These are phyloP conservation scores for Zymoseptoria pseudotritici DNA, from an alignment of 2,329 filamentous ascomycete genomes.

Conservation along the genomic window DNA sequence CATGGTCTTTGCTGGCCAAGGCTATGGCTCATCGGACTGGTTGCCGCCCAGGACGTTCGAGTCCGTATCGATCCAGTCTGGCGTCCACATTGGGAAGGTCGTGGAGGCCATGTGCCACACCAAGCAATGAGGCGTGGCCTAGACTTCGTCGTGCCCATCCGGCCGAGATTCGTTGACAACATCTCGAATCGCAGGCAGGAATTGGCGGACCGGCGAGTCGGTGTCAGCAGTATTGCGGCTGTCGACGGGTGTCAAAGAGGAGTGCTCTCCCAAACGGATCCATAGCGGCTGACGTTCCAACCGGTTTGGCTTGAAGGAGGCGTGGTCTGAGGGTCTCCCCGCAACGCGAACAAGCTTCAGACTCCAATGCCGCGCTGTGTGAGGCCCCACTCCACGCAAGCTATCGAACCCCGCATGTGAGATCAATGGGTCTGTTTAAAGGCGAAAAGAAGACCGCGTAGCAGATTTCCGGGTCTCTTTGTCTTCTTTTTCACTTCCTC, in stretches of 20 bases:
- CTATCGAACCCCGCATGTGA: conserved; percentile 1
- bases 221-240: neutral
- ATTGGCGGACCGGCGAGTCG: neutral
- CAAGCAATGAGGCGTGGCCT: neutral
- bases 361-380: neutral
- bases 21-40: neutral
- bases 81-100: neutral
- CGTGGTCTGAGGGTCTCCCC: neutral
- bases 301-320: neutral
- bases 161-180: neutral
- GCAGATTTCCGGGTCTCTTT: neutral
- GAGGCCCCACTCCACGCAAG: neutral
- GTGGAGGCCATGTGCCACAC: neutral
- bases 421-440: neutral
- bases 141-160: neutral
- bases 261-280: neutral
- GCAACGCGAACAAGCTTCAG: neutral
- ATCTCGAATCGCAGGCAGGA: neutral
- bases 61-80: neutral
- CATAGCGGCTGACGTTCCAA: neutral
- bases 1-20: neutral
- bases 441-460: neutral
- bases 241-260: neutral
- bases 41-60: neutral
- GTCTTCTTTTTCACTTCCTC: neutral